A percentile compares a stretch with the other conserved stretches of the same genome.
Evolutionary conservation across 169 alveolate genomes (phyloP).

Genomic region (Theileria parva): DNA sequence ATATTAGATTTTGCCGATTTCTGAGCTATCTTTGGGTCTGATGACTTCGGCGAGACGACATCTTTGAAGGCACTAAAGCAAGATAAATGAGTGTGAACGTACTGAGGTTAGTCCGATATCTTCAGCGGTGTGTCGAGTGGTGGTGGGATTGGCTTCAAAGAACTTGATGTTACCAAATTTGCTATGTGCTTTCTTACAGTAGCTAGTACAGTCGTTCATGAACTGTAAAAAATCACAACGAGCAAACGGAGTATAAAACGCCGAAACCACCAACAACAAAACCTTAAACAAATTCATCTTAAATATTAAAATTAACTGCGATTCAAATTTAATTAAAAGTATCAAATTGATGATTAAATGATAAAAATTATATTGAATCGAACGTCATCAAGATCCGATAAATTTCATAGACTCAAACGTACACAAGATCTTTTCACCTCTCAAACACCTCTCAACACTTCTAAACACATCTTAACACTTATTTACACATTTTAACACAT

Average conservation of each 20-base stretch:
- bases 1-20: conserved; percentile 10
- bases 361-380: not conserved
- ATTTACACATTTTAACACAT: not conserved
- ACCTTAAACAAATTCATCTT: not conserved
- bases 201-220: conserved; percentile 20
- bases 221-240: conserved; percentile 6
- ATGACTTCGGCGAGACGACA: conserved; percentile 41
- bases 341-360: not conserved
- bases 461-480: not conserved
- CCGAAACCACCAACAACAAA: not conserved
- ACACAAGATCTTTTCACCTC: not conserved
- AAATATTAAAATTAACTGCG: not conserved
- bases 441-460: too few species aligned
- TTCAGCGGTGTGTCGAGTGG: conserved; percentile 21
- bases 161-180: not conserved
- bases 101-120: conserved; percentile 30
- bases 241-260: not conserved
- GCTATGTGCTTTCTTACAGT: conserved; percentile 20
- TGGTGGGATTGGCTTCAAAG: not conserved
- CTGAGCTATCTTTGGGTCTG: conserved; percentile 26
- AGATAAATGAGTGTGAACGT: not conserved
- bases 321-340: not conserved
- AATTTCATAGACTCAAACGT: not conserved
- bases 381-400: not conserved
- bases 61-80: conserved; percentile 35